Base-by-base conservation (phyloP, 208 protist species). In the Trypanosoma vivax region DNA sequence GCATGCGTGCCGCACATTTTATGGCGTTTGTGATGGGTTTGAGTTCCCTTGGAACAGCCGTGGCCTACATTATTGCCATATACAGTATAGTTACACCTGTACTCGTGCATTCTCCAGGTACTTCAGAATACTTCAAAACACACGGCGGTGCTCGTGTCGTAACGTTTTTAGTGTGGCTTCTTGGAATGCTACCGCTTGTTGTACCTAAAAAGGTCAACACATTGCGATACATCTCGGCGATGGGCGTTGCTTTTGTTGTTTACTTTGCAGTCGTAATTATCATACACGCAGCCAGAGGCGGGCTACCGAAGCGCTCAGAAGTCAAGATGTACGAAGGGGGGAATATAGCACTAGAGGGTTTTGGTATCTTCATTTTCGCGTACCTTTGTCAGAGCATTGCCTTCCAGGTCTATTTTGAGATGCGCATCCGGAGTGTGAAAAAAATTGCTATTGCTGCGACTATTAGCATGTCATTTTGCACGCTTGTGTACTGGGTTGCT, bases 401-500 rank as follows among this genome's bases (percentile, higher is more conserved):
- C 29, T 85, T 75, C 55, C 55, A 50, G 14, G 52, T 70, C 9
- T 79, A 73, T 41, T 52, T 33, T 45, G 73, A 79, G 41, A 58
- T 79, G 62, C 40, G 52, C 5, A 49, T 67, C 16, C 50, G 13
- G 7, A 60, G 43, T 54, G 37, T 54, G 11, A 50, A 16, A 19
- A 11, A 54, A 43, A 45, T 76, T 13, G 13, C 38, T 18, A 18
- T 70, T 2, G 19, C 5, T 35, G 41, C 58, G 14, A 52, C 55
- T 9, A 16, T 75, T 1, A 52, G 62, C 34, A 69, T 79, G 63
- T 41, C 52, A 11, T 35, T 79, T 28, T 88, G 78, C 60, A 73
- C 62, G 21, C 14, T 82, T 5, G 41, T 92, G n/a, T 92, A 92
- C 59, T 67, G 73, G 38, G 10, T 85, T 3, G 62, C 57, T 9